Evolutionary conservation across 2,329 filamentous ascomycete species (phyloP).

Genomic region (Neocucurbitaria cava): DNA sequence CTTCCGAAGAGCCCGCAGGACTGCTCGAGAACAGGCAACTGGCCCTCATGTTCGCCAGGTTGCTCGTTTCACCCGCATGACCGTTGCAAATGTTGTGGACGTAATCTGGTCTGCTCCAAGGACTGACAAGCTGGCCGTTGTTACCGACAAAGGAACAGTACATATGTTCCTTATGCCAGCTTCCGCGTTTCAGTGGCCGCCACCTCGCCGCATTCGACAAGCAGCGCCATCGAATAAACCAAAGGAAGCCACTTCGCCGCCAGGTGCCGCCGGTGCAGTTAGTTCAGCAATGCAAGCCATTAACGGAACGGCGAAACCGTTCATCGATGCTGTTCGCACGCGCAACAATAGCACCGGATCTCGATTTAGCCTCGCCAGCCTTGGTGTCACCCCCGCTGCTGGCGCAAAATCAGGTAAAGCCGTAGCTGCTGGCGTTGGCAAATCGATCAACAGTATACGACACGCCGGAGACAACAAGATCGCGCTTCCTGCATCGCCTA

Average conservation of each 20-base stretch:
- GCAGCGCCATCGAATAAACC: slow-evolving; percentile 26
- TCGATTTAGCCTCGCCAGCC: slow-evolving; percentile 46
- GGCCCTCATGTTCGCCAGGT: slow-evolving; percentile 75
- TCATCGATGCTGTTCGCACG: slow-evolving; percentile 47
- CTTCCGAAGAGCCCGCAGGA: slow-evolving; percentile 51
- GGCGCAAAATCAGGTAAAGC: slow-evolving; percentile 73
- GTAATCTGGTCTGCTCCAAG: slow-evolving; percentile 85
- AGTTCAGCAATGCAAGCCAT: slow-evolving; percentile 53
- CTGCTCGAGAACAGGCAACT: slow-evolving; percentile 33
- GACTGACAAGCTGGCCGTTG: slow-evolving; percentile 83
- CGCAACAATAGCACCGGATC: slow-evolving; percentile 40
- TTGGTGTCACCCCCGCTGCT: slow-evolving; percentile 50
- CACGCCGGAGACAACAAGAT: slow-evolving; percentile 79
- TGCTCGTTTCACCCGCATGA: slow-evolving; percentile 89
- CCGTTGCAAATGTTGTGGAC: slow-evolving; percentile 87
- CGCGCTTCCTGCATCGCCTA: slow-evolving; percentile 66
- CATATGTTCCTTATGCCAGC: slow-evolving; percentile 88
- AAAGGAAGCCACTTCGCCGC: slow-evolving; percentile 42
- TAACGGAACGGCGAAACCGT: slow-evolving; percentile 52
- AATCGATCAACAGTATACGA: slow-evolving; percentile 73
- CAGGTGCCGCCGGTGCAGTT: slow-evolving; percentile 42
- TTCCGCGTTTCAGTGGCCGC: slow-evolving; percentile 86
- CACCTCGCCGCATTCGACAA: slow-evolving; percentile 60
- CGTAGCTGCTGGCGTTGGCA: slow-evolving; percentile 75
- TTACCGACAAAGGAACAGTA: slow-evolving; percentile 93